Percentiles rank a stretch among this genome's conserved stretches.
phyloP scores from a whole-genome alignment of 2,329 filamentous ascomycete species.

The Arthrobotrys megalospora region DNA sequence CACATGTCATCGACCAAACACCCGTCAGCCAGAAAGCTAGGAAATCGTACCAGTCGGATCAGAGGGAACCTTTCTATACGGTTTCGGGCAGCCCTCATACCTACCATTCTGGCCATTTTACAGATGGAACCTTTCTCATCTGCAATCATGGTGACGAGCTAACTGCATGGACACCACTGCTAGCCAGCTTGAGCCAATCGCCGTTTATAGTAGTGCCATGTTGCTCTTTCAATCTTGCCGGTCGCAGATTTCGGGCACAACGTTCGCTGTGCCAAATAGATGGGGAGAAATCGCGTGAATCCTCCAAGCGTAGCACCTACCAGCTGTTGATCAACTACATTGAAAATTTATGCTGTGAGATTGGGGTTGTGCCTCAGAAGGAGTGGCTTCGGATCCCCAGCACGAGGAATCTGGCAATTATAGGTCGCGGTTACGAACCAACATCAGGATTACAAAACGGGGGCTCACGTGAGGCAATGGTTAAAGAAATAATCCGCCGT shows the following conservation, averaged over 20 bases:
- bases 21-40: constrained; percentile 7
- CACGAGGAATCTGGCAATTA: constrained; percentile 85
- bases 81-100: constrained; percentile 55
- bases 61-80: constrained; percentile 33
- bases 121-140: constrained; percentile 85
- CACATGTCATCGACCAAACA: constrained; percentile 68
- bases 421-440: constrained; percentile 74
- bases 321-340: constrained; percentile 87
- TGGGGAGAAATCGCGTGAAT: constrained; percentile 34
- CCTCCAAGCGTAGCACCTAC: constrained; percentile 73
- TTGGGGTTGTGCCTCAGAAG: constrained; percentile 83
- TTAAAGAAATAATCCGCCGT: constrained; percentile 42
- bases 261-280: constrained; percentile 64
- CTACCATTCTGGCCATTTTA: constrained; percentile 77
- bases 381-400: constrained; percentile 93
- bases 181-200: constrained; percentile 81
- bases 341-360: constrained; percentile 76
- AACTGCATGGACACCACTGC: constrained; percentile 93
- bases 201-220: constrained; percentile 96
- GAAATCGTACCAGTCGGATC: neutral
- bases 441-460: neutral
- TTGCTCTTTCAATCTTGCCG: constrained; percentile 89
- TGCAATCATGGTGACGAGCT: constrained; percentile 98
- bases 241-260: constrained; percentile 75
- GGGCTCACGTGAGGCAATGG: constrained; percentile 22